Base-by-base conservation (phyloP, 495 filamentous ascomycete genomes). In the Penicillium macrosclerotiorum region DNA sequence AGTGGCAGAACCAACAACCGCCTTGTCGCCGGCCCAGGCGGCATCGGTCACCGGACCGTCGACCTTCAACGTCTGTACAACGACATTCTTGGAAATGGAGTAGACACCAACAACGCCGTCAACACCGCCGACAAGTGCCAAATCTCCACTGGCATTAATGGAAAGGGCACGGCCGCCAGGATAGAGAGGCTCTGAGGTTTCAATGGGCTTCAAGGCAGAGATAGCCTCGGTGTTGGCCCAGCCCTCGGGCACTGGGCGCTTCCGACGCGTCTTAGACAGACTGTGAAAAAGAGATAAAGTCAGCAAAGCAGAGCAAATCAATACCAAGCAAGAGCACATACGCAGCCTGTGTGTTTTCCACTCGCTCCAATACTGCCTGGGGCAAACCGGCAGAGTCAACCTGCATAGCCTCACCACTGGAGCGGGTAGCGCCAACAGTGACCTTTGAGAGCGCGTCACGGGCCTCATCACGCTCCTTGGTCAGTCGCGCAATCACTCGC, bases 371-470 rank as follows among this genome's bases (percentile, higher is more conserved):
- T 19, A 98, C 72, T 3, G 76, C 75, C 19, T 86, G 83, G 9
- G 91, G 82, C 26, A 97, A 68, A 4, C 77, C 79, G 42, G 83
- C 77, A 7, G 68, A 75, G 68, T 98, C 93, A 2, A 98, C 81
- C 50, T 92, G 84, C 93, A 98, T 98, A 18, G 82, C 84, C 63
- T 96, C 92, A 19, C 82, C 87, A 53, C 76, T 81, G 14, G 62
- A 62, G 31, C 83, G 78, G 45, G 67, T 71, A 24, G 78, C 73
- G 12, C 80, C 79, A 37, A 95, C 79, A 1, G 83, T 85, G 9
- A 97, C 78, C 59, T 86, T 87, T 8, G 89, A 89, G 24, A 97
- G 76, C n/a, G 94, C 89, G 67, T 95, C 88, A 52, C 92, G 74
- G 20, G 93, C 90, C 62, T 97, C 92, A 57, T 97, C 92, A 41